These are phyloP conservation scores for Ramalina intermedia DNA, from an alignment of 495 filamentous ascomycete species.

Conservation along the genomic window DNA sequence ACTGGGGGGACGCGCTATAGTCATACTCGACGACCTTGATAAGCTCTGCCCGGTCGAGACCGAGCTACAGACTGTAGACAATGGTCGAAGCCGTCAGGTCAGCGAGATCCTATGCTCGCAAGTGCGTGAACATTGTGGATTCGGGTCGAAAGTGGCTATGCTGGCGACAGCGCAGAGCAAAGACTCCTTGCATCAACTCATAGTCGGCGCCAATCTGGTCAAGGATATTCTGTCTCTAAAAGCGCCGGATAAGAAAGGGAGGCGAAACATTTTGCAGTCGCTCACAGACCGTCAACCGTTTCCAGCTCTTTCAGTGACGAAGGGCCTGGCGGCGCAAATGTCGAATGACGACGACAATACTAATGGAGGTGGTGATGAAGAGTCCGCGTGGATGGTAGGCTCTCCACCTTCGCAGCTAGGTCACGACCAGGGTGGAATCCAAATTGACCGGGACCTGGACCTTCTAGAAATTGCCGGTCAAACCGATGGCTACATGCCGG, in stretches of 20 bases:
- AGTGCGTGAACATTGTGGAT: slow-evolving; percentile 62
- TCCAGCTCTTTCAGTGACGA: background rate
- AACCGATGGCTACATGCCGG: slow-evolving; percentile 96
- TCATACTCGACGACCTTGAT: slow-evolving; percentile 88
- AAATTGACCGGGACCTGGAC: slow-evolving; percentile 62
- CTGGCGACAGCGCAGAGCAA: slow-evolving; percentile 88
- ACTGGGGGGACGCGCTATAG: slow-evolving; percentile 63
- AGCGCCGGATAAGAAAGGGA: slow-evolving; percentile 84
- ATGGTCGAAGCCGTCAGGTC: slow-evolving; percentile 78
- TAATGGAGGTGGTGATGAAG: slow-evolving; percentile 31
- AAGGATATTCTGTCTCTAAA: slow-evolving; percentile 72
- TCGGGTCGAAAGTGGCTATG: slow-evolving; percentile 65
- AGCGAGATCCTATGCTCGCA: slow-evolving; percentile 78
- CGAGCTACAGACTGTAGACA: slow-evolving; percentile 85
- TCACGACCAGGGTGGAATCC: slow-evolving; percentile 42
- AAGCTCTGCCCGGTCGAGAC: slow-evolving; percentile 83
- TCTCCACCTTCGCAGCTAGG: slow-evolving; percentile 32
- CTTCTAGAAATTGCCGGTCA: slow-evolving; percentile 82
- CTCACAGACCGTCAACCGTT: slow-evolving; percentile 13
- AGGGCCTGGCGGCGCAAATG: slow-evolving; percentile 1
- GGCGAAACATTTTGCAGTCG: slow-evolving; percentile 66
- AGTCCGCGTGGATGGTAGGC: slow-evolving; percentile 60
- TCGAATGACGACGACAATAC: slow-evolving; percentile 19
- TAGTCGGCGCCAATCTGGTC: slow-evolving; percentile 67
- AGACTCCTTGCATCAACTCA: slow-evolving; percentile 66